A percentile compares a stretch with the other conserved stretches of the same genome.
Conservation (phyloP, 495 filamentous ascomycete genomes). For the Penicillium cataractarum region DNA sequence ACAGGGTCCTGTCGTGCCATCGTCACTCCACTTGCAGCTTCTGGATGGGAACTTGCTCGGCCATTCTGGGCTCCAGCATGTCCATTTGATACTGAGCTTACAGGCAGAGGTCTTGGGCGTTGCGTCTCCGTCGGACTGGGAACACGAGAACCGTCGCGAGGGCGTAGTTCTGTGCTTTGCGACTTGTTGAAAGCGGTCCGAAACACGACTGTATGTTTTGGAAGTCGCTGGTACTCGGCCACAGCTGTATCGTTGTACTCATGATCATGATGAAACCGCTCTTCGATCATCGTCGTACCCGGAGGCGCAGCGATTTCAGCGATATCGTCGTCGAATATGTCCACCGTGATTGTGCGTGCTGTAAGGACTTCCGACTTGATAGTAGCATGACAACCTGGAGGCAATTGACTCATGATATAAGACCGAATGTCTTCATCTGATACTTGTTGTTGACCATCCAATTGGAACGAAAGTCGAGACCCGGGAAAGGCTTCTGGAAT, state of each 20-base stretch:
- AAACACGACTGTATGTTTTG: slow-evolving; percentile 50
- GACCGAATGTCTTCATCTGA: slow-evolving; percentile 50
- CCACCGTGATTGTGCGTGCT: slow-evolving; percentile 72
- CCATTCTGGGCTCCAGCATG: slow-evolving; percentile 3
- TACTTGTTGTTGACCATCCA: slow-evolving; percentile 38
- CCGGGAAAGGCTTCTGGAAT: slow-evolving; percentile 22
- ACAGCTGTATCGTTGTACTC: slow-evolving; percentile 25
- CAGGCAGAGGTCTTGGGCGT: slow-evolving; percentile 1
- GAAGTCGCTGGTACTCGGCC: slow-evolving; percentile 26
- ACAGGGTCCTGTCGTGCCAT: neutral
- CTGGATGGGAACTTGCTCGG: slow-evolving; percentile 4
- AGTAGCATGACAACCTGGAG: slow-evolving; percentile 55
- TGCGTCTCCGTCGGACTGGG: slow-evolving; percentile 9
- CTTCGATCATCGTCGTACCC: slow-evolving; percentile 67
- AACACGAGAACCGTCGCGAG: slow-evolving; percentile 12
- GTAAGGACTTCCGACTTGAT: slow-evolving; percentile 67
- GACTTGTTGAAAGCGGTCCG: slow-evolving; percentile 49
- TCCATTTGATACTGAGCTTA: neutral
- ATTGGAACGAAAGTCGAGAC: slow-evolving; percentile 34
- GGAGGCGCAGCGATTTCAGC: slow-evolving; percentile 65
- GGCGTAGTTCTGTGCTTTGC: slow-evolving; percentile 44
- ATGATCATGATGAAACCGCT: slow-evolving; percentile 50
- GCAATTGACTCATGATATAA: slow-evolving; percentile 52
- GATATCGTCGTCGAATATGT: slow-evolving; percentile 63
- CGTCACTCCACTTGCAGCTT: slow-evolving; percentile 1